Conservation (phyloP, 176 grass and related monocot species). For the Oryza meridionalis region DNA sequence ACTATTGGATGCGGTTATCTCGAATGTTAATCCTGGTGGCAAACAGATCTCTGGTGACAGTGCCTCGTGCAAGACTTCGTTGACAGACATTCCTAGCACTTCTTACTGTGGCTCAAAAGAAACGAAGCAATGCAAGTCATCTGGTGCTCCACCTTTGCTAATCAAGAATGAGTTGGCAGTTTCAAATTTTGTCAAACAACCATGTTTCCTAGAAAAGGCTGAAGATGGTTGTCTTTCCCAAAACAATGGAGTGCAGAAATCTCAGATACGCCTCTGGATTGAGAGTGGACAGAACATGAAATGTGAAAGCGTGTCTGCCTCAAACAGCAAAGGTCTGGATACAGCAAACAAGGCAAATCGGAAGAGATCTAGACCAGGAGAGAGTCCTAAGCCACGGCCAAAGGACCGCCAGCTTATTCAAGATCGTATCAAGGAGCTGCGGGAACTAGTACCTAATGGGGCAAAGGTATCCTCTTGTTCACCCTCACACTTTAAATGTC, state of each 20-base stretch:
- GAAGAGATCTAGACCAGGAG: slow-evolving; percentile 80
- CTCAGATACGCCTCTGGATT: slow-evolving; percentile 73
- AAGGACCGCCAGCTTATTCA: slow-evolving; percentile 90
- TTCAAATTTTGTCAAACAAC: slow-evolving; percentile 62
- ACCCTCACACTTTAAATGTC: slow-evolving; percentile 3
- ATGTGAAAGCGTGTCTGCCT: slow-evolving; percentile 64
- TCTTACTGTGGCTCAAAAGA: slow-evolving; percentile 57
- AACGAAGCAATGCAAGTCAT: slow-evolving; percentile 36
- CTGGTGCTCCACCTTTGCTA: slow-evolving; percentile 40
- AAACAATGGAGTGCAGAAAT: slow-evolving; percentile 61
- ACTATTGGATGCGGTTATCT: slow-evolving; percentile 78
- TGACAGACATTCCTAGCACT: slow-evolving; percentile 59
- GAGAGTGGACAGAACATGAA: slow-evolving; percentile 68
- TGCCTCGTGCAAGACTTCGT: slow-evolving; percentile 67
- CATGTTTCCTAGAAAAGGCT: slow-evolving; percentile 49
- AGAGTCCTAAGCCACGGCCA: slow-evolving; percentile 70
- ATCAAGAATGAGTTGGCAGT: slow-evolving; percentile 62
- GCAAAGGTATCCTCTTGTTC: slow-evolving; percentile 61
- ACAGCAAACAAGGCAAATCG: slow-evolving; percentile 60
- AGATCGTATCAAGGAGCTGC: slow-evolving; percentile 87
- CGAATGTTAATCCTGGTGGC: slow-evolving; percentile 57
- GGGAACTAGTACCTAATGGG: slow-evolving; percentile 85
- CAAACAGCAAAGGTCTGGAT: slow-evolving; percentile 68
- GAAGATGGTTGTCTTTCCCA: slow-evolving; percentile 52
- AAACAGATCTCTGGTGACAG: slow-evolving; percentile 62